phyloP scores from a whole-genome alignment of 2,329 filamentous ascomycete species.

The Gremmenia infestans region DNA sequence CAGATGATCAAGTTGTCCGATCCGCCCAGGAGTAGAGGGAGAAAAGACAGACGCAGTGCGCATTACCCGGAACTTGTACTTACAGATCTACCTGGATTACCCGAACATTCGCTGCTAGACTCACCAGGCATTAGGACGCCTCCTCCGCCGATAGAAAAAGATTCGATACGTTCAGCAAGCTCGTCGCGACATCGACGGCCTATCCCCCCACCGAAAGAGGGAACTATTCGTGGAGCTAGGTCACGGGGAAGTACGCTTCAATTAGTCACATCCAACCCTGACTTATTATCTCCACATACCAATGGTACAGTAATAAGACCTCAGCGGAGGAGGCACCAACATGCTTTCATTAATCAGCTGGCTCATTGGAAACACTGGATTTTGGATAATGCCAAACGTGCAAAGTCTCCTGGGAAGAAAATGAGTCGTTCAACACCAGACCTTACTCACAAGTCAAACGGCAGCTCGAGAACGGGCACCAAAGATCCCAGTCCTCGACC shows the following conservation, averaged over 20 bases:
- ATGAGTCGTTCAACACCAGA: constrained; percentile 50
- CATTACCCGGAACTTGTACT: constrained; percentile 59
- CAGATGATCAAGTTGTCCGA: constrained; percentile 41
- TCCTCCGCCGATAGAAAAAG: constrained; percentile 73
- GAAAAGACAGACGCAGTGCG: constrained; percentile 70
- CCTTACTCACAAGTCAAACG: constrained; percentile 45
- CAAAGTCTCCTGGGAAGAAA: constrained; percentile 47
- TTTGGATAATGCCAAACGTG: constrained; percentile 60
- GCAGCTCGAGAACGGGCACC: constrained; percentile 36
- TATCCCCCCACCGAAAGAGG: constrained; percentile 82
- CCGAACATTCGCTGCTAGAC: constrained; percentile 46
- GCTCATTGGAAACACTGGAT: constrained; percentile 69
- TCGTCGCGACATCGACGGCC: constrained; percentile 72
- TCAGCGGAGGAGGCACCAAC: constrained; percentile 51
- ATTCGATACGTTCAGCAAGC: constrained; percentile 68
- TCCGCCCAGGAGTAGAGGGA: constrained; percentile 65
- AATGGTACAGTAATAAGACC: constrained; percentile 23
- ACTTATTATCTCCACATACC: constrained; percentile 50
- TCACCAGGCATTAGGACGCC: constrained; percentile 39
- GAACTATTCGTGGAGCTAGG: constrained; percentile 59
- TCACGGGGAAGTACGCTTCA: constrained; percentile 83
- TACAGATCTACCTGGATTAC: constrained; percentile 72
- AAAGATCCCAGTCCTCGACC: constrained; percentile 54
- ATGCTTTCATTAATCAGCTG: constrained; percentile 62
- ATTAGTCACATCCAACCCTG: constrained; percentile 65